A percentile compares a stretch with the other conserved stretches of the same genome.
Evolutionary conservation across 495 filamentous ascomycete species (phyloP).

Genomic region (Emericellopsis terricola): DNA sequence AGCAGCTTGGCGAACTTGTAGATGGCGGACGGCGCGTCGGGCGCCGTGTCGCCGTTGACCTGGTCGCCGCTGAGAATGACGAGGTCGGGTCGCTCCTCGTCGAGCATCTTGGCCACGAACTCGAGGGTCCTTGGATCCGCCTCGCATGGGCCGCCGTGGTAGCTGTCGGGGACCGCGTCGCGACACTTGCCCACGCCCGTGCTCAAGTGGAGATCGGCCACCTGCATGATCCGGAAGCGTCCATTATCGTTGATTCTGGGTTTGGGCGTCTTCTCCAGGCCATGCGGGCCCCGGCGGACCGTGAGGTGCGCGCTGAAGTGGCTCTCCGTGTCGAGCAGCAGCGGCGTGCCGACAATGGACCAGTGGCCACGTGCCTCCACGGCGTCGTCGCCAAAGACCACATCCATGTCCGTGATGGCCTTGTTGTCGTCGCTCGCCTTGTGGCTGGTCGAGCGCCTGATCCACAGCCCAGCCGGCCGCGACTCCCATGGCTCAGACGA

Average conservation of each 20-base stretch:
- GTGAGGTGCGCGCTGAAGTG: conserved; percentile 56
- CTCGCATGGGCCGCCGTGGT: conserved; percentile 62
- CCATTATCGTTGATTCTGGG: conserved; percentile 69
- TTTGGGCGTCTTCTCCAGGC: conserved; percentile 40
- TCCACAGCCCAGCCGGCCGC: conserved; percentile 66
- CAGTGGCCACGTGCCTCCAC: conserved; percentile 75
- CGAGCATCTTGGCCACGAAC: conserved; percentile 64
- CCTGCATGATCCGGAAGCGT: conserved; percentile 93
- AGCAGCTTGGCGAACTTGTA: conserved; percentile 86
- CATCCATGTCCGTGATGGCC: conserved; percentile 70
- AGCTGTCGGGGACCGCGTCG: conserved; percentile 57
- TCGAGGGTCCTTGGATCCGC: conserved; percentile 85
- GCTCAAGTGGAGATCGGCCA: conserved; percentile 79
- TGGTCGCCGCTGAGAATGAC: conserved; percentile 87
- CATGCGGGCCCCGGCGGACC: conserved; percentile 49
- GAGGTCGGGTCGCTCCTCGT: conserved; percentile 82
- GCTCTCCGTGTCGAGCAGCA: conserved; percentile 44
- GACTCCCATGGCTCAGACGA: conserved; percentile 61
- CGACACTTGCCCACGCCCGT: conserved; percentile 76
- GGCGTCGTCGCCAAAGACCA: conserved; percentile 85
- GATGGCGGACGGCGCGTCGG: conserved; percentile 77
- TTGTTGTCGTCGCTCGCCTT: conserved; percentile 62
- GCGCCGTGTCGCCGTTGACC: conserved; percentile 83
- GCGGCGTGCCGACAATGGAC: conserved; percentile 50
- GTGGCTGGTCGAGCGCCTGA: conserved; percentile 59